Conservation (phyloP, 2,329 filamentous ascomycete species). For the Hypocrella siamensis region DNA sequence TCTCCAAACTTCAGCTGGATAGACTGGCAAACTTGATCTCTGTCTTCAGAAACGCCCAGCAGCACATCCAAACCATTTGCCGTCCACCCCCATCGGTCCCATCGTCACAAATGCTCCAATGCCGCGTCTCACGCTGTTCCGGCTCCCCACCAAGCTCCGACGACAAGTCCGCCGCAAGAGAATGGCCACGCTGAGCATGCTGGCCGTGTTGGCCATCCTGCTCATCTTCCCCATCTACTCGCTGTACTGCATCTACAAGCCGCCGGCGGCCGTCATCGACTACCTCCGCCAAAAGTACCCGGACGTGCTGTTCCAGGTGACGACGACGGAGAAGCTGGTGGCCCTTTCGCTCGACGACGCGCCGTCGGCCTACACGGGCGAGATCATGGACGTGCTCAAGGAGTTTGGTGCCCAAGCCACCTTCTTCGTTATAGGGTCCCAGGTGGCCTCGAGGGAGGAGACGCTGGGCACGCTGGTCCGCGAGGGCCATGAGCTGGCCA, state of each 20-base stretch:
- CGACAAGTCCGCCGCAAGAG: slow-evolving; percentile 41
- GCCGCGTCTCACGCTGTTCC: slow-evolving; percentile 31
- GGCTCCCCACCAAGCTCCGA: slow-evolving; percentile 39
- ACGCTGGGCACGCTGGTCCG: slow-evolving; percentile 42
- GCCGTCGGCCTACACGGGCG: slow-evolving; percentile 54
- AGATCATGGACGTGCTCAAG: slow-evolving; percentile 54
- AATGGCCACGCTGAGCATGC: slow-evolving; percentile 35
- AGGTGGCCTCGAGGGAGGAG: slow-evolving; percentile 43
- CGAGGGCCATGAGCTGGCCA: slow-evolving; percentile 58
- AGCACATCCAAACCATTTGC: no score
- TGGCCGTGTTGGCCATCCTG: slow-evolving; percentile 20
- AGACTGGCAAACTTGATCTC: no score
- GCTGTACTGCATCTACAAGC: slow-evolving; percentile 66
- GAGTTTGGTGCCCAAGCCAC: slow-evolving; percentile 57
- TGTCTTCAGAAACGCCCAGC: background rate
- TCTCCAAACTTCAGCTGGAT: no score
- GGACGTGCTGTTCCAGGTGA: slow-evolving; percentile 62
- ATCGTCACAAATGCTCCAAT: slow-evolving; percentile 9
- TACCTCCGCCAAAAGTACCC: slow-evolving; percentile 60
- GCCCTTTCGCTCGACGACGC: slow-evolving; percentile 81
- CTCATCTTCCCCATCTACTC: slow-evolving; percentile 23
- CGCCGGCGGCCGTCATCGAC: slow-evolving; percentile 53
- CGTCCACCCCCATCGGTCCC: background rate
- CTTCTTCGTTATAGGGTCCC: slow-evolving; percentile 76
- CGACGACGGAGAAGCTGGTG: slow-evolving; percentile 44